A percentile compares a stretch with the other conserved stretches of the same genome.
Conservation (phyloP, 371 early-diverging fungal genomes). For the Mortierella polycephala region DNA sequence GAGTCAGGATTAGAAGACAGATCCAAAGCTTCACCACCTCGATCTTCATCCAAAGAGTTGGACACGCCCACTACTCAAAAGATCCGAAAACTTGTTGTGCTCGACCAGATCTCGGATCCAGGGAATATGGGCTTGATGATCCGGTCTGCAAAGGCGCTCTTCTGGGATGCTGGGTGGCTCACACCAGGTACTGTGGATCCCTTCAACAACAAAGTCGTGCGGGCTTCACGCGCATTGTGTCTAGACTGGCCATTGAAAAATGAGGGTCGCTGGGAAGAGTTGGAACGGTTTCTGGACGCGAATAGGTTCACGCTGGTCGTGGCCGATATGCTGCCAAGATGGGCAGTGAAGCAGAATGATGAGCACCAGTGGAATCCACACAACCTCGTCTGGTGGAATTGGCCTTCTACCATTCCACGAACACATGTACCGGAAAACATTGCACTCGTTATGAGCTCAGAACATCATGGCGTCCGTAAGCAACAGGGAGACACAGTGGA, state of each 20-base stretch:
- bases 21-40: too few species aligned
- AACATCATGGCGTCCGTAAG: constrained; percentile 59
- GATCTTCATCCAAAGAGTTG: too few species aligned
- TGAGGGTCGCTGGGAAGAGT: constrained; percentile 24
- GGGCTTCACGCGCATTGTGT: constrained; percentile 61
- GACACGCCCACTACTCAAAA: neutral
- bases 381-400: constrained; percentile 50
- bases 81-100: constrained; percentile 55
- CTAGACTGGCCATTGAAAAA: constrained; percentile 57
- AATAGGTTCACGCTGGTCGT: constrained; percentile 61
- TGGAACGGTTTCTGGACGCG: constrained; percentile 49
- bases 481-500: neutral
- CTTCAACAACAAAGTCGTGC: constrained; percentile 64
- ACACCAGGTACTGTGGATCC: constrained; percentile 64
- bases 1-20: too few species aligned
- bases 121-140: constrained; percentile 66
- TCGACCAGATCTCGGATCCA: constrained; percentile 67
- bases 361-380: constrained; percentile 1
- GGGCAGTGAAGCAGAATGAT: constrained; percentile 2
- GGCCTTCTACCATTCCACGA: constrained; percentile 24
- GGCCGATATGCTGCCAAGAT: constrained; percentile 62
- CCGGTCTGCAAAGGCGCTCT: constrained; percentile 63
- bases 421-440: constrained; percentile 52
- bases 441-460: constrained; percentile 66
- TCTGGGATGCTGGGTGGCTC: constrained; percentile 62